Evolutionary conservation across 2,329 filamentous ascomycete genomes (phyloP).

Genomic region (Colletotrichum orchidophilum): DNA sequence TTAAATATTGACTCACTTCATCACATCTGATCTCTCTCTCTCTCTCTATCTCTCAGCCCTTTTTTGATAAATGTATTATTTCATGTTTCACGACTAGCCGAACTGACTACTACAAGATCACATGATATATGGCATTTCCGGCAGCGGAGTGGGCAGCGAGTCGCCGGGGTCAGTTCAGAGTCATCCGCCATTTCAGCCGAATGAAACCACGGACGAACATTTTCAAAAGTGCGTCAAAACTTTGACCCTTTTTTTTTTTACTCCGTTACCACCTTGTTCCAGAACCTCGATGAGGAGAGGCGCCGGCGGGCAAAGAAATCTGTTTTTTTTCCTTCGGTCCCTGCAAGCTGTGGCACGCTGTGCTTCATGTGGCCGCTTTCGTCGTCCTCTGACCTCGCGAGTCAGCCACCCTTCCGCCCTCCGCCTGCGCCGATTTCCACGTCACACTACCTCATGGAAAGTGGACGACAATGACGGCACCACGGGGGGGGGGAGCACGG

Average conservation of each 20-base stretch:
- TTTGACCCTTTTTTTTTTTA: neutral
- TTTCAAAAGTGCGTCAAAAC: neutral
- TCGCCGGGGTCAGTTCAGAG: neutral
- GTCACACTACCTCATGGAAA: neutral
- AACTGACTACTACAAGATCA: too few species aligned
- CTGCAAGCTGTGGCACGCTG: conserved; percentile 13
- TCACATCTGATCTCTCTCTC: too few species aligned
- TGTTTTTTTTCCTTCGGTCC: neutral
- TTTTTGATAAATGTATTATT: neutral
- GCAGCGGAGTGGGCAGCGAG: conserved; percentile 8
- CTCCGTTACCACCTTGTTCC: conserved; percentile 12
- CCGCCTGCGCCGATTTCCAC: conserved; percentile 9
- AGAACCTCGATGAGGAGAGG: neutral
- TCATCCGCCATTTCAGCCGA: conserved; percentile 20
- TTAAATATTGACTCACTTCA: too few species aligned
- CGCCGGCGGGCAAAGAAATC: neutral
- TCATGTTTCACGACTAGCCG: neutral
- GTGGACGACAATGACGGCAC: conserved; percentile 23
- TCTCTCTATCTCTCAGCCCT: too few species aligned
- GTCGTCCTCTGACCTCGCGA: conserved; percentile 24
- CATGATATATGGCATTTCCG: neutral
- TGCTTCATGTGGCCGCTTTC: conserved; percentile 25
- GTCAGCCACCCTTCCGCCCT: conserved; percentile 17
- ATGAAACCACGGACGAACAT: conserved; percentile 24
- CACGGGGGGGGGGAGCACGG: conserved; percentile 10